phyloP scores from a whole-genome alignment of 2,329 filamentous ascomycete species.

The Diplodia seriata region DNA sequence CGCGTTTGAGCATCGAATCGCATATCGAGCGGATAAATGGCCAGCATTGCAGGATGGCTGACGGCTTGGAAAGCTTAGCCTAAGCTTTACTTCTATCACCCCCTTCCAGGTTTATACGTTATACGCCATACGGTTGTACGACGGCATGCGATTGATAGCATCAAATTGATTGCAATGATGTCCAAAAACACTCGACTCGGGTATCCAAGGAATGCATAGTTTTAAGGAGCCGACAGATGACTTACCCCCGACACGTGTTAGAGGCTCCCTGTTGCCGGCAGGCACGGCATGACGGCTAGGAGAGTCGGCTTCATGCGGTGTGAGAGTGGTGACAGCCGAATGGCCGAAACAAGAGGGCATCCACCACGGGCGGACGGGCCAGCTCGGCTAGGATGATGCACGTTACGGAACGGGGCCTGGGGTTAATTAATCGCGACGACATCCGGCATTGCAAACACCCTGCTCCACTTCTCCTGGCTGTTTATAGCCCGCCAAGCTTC shows the following conservation, averaged over 20 bases:
- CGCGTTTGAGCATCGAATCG: background rate
- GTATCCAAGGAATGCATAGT: background rate
- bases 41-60: background rate
- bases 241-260: background rate
- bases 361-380: background rate
- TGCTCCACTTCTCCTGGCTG: constrained; percentile 16
- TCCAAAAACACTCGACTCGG: background rate
- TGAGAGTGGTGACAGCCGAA: constrained; percentile 17
- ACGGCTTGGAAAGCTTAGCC: constrained; percentile 17
- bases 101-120: background rate
- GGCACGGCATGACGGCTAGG: constrained; percentile 1
- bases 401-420: constrained; percentile 15
- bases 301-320: constrained; percentile 10
- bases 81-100: background rate
- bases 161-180: background rate
- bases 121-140: background rate
- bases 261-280: background rate
- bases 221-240: no score
- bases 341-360: constrained; percentile 12
- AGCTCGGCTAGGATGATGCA: constrained; percentile 16
- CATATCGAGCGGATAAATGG: constrained; percentile 2
- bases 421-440: constrained; percentile 18
- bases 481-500: constrained; percentile 20
- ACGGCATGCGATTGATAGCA: background rate
- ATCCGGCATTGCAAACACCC: background rate